Conservation (phyloP, 371 early-diverging fungal species). For the Mortierella sp. region DNA sequence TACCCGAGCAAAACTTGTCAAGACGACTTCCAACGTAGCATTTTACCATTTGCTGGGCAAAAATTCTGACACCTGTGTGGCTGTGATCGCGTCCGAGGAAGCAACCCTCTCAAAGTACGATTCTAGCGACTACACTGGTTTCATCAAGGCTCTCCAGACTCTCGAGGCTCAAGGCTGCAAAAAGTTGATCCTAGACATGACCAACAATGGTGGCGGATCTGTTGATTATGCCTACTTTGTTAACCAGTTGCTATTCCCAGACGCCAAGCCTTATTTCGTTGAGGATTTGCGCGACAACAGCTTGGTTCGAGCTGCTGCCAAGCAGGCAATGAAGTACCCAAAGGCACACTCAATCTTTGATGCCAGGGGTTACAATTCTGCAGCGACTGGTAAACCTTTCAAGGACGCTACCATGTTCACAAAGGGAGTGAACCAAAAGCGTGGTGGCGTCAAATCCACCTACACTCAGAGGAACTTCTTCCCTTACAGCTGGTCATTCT, state of each 20-base stretch:
- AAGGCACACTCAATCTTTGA: conserved; percentile 26
- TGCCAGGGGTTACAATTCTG: conserved; percentile 18
- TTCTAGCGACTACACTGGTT: conserved; percentile 17
- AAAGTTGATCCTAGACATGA: conserved; percentile 53
- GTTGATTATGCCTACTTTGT: conserved; percentile 46
- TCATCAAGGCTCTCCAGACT: conserved; percentile 32
- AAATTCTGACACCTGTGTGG: conserved; percentile 30
- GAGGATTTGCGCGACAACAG: conserved; percentile 26
- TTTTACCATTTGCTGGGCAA: conserved; percentile 28
- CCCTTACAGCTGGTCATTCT: conserved; percentile 27
- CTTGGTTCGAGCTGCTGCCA: conserved; percentile 18
- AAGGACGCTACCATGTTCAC: conserved; percentile 47
- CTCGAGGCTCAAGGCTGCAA: conserved; percentile 37
- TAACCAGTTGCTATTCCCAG: conserved; percentile 40
- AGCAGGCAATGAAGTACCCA: conserved; percentile 20
- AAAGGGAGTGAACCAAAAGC: conserved; percentile 30
- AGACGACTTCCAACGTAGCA: conserved; percentile 19
- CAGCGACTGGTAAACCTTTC: conserved; percentile 21
- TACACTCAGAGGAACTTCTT: conserved; percentile 40
- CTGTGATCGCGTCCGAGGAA: conserved; percentile 38
- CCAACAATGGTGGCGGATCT: conserved; percentile 54
- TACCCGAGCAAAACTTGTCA: conserved; percentile 28
- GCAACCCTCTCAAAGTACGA: conserved; percentile 1
- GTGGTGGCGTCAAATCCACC: conserved; percentile 18
- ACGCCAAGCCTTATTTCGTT: conserved; percentile 40